Conservation (phyloP, 371 early-diverging fungal genomes). For the Mortierella sp. region DNA sequence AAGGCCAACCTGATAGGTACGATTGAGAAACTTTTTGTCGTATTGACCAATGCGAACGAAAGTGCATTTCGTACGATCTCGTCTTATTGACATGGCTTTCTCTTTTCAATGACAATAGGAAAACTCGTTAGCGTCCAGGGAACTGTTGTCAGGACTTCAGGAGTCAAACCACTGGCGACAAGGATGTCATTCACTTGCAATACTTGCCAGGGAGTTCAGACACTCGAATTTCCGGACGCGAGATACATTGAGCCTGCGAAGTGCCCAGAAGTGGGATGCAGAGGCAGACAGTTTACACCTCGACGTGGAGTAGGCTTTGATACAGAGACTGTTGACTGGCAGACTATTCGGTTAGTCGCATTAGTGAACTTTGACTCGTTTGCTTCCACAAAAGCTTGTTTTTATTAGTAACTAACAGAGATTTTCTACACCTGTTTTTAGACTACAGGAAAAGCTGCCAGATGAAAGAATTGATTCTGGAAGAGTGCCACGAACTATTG, state of each 20-base stretch:
- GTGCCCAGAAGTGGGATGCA: slow-evolving; percentile 65
- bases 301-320: slow-evolving; percentile 63
- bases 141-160: slow-evolving; percentile 60
- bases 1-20: slow-evolving; percentile 59
- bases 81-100: not conserved
- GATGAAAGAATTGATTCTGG: slow-evolving; percentile 90
- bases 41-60: not conserved
- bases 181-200: slow-evolving; percentile 65
- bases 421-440: slow-evolving; percentile 10
- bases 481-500: slow-evolving; percentile 97
- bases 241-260: slow-evolving; percentile 60
- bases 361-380: not conserved
- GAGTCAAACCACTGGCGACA: slow-evolving; percentile 64
- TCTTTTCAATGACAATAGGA: slow-evolving; percentile 38
- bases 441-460: slow-evolving; percentile 80
- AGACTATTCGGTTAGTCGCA: slow-evolving; percentile 67
- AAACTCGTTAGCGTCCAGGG: slow-evolving; percentile 65
- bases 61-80: not conserved
- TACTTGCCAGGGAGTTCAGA: slow-evolving; percentile 59
- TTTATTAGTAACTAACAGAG: not conserved
- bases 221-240: slow-evolving; percentile 63
- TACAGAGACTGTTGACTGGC: slow-evolving; percentile 76
- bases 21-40: not conserved
- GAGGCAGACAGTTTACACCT: slow-evolving; percentile 62
- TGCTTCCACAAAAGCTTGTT: not conserved